Base-by-base conservation (phyloP, 2,329 filamentous ascomycete species). In the Aspergillus felis region DNA sequence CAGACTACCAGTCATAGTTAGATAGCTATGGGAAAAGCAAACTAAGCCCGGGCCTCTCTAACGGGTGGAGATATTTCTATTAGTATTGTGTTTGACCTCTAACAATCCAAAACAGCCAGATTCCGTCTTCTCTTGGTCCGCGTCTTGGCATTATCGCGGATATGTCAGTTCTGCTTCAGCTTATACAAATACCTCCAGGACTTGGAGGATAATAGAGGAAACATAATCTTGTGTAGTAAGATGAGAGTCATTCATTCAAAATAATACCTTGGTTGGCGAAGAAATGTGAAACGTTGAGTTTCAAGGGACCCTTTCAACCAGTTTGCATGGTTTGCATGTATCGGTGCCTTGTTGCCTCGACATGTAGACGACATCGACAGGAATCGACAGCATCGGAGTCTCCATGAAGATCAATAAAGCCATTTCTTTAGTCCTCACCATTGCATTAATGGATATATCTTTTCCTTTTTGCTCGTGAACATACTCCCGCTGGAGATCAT, bases 1-100 rank as follows among this genome's bases (percentile, higher is more conserved):
- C 8, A 29, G 10, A 29, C 28, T 29, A 29, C 28, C 28, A 24
- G 42, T 55, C 38, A 35, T 51, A 42, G 54, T 55, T 52, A 51
- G 54, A 58, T 50, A 51, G 27, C 27, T 48, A 46, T 32, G 29
- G 48, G 55, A 53, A 38, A 51, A 29, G 52, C 53, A 59, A 57
- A 58, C 38, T 53, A 53, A 55, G 48, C 52, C 49, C 47, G 41
- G 50, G 44, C 32, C 29, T 44, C 29, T 46, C 53, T 54, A 50
- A 50, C 58, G 56, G 41, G 32, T 35, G 32, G 32, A 35, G 14
- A 35, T 35, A 46, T 32, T 62, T 47, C 62, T 65, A 65, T 65
- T 65, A n/a, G n/a, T n/a, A n/a, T n/a, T n/a, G n/a, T 60, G 57
- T 50, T 60, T 47, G 22, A 52, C 53, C 49, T 53, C 22, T 28